Evolutionary conservation across 176 grass and related monocot genomes (phyloP).

Genomic region (Phragmites australis): DNA sequence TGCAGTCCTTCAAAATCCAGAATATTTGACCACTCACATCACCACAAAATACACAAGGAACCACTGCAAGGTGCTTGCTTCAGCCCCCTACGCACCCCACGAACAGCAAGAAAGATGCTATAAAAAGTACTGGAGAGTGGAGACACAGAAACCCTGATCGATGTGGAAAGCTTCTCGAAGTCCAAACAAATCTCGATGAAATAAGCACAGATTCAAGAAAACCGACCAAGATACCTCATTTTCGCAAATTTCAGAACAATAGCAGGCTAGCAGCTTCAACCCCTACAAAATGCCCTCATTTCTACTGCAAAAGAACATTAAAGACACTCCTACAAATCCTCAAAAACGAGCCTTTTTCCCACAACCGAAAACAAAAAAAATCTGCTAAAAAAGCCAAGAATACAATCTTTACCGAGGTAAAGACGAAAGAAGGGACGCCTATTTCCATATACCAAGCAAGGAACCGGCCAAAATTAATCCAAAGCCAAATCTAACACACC

Average conservation of each 20-base stretch:
- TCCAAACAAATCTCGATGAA: neutral
- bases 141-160: neutral
- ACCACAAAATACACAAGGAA: neutral
- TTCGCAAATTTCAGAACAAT: neutral
- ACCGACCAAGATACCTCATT: neutral
- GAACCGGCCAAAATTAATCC: neutral
- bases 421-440: neutral
- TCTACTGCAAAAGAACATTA: neutral
- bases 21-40: neutral
- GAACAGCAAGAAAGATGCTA: neutral
- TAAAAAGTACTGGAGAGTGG: neutral
- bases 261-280: neutral
- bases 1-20: neutral
- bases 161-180: conserved; percentile 10
- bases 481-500: neutral
- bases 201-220: neutral
- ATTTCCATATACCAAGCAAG: neutral
- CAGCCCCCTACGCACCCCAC: neutral
- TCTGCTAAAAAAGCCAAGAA: neutral
- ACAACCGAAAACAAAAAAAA: neutral
- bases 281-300: neutral
- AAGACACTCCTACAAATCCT: neutral
- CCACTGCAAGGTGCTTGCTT: neutral
- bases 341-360: neutral
- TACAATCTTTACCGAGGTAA: neutral